Base-by-base conservation (phyloP, 441 rosid genomes). In the Capsella rubella region DNA sequence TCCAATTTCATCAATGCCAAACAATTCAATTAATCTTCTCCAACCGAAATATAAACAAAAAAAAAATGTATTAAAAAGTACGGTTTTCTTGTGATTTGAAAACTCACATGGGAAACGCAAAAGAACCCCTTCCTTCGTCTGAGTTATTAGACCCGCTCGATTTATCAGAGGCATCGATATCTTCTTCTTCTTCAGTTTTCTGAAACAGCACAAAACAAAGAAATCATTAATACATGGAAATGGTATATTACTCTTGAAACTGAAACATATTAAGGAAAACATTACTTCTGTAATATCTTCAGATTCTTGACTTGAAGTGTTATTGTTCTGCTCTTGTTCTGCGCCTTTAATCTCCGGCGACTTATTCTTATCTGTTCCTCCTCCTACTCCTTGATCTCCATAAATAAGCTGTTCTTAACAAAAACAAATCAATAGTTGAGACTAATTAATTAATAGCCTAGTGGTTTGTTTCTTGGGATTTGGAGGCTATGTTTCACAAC, bases 71-170 rank as follows among this genome's bases (percentile, higher is more conserved):
- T 15, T 10, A 49, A 6, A 32, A 21, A 21, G 25, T 21, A 58
- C 13, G 14, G 5, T 39, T 18, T 31, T 50, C 34, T 67, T 40
- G 53, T 27, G 56, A 3, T 3, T 40, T 49, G 52, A 4, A 49
- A 64, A 69, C 92, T 84, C 77, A 92, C 97, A 80, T 83, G 0
- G 97, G 97, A 77, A 92, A 90, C 40, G 94, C 86, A 78, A 92
- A 92, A 1, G 97, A 92, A 13, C 82, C 90, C 7, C 81, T 62
- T 80, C 91, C 83, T 73, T 83, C 82, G 31, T 86, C 87, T 11
- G 92, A 89, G 43, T 68, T 80, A 64, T 75, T 79, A 0, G 87
- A 84, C 51, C 80, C 90, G 43, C 79, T 82, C 5, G 86, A 86
- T 64, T 71, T 83, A 8, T 60, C 73, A 21, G 86, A 83, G 6